These are phyloP conservation scores for Fusarium dlaminii DNA, from an alignment of 2,329 filamentous ascomycete species.

Conservation along the genomic window DNA sequence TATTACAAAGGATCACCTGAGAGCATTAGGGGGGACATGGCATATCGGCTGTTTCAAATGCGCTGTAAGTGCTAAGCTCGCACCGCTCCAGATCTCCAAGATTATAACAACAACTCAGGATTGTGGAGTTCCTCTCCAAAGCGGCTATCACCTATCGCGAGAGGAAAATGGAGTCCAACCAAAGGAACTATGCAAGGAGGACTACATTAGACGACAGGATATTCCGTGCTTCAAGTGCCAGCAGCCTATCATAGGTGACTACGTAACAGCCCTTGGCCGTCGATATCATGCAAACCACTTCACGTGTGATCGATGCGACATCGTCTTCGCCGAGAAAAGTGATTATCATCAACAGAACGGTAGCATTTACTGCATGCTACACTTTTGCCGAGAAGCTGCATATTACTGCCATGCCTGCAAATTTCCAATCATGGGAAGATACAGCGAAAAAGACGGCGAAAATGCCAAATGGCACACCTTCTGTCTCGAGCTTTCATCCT, in stretches of 20 bases:
- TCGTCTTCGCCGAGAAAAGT: rapidly evolving
- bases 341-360: rapidly evolving
- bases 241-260: rapidly evolving
- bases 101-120: neutral
- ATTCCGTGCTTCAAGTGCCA: neutral
- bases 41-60: neutral
- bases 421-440: rapidly evolving
- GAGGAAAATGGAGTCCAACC: rapidly evolving
- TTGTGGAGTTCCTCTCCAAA: neutral
- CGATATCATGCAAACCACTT: rapidly evolving
- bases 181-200: neutral
- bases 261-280: rapidly evolving
- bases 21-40: neutral
- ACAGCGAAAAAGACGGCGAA: rapidly evolving
- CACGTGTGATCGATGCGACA: neutral
- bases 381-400: neutral
- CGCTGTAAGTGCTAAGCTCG: rapidly evolving
- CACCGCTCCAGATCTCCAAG: rapidly evolving
- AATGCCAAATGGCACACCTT: neutral
- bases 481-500: rapidly evolving
- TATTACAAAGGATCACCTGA: neutral
- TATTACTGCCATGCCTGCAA: neutral
- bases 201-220: neutral
- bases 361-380: neutral
- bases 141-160: rapidly evolving